Evolutionary conservation across 2,329 filamentous ascomycete genomes (phyloP), one percentile per base, ranked within the genome.

Genomic region (Pseudocercospora fijiensis): DNA sequence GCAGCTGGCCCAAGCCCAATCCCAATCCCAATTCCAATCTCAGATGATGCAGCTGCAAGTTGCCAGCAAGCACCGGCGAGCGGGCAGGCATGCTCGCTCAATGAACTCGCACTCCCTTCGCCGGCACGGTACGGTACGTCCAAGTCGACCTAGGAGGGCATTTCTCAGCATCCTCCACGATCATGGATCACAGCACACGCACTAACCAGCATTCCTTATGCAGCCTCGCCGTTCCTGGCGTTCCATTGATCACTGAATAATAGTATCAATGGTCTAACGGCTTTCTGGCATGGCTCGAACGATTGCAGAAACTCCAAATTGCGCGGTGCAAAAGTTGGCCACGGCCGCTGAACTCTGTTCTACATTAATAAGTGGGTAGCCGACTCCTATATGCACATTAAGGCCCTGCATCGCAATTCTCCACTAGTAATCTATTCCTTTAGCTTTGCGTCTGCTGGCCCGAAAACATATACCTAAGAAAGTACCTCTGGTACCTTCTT

Each of bases 351-450:
- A 58, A 58, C 57, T 58, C 57, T 58, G 37, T 47, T 58, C 24
- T 49, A 47, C 53, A 56, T 45, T 58, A 58, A 58, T 30, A 58
- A 58, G 20, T 58, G 57, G 57, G 30, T 47, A 58, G 45, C 24
- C 57, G 60, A 37, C 60, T 65, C 57, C 63, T 65, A 60, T 60
- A 58, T 58, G 41, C 27, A 62, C 60, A 60, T 57, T 28, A 60
- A 45, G 57, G 63, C 63, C 63, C 51, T 60, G 63, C 63, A 65
- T 43, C 55, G 28, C 53, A 33, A 27, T 59, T 57, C 60, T 64
- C 59, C 63, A 62, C 60, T 61, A 52, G 55, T 57, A 64, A 65
- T 62, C 65, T 64, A 62, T 56, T 62, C 65, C 62, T 60, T 56
- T 57, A 60, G 61, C 61, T 60, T 52, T 59, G 53, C 53, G 27